A percentile compares a stretch with the other conserved stretches of the same genome.
Evolutionary conservation across 345 rosid genomes (phyloP).

Genomic region (Crucihimalaya himalaica): DNA sequence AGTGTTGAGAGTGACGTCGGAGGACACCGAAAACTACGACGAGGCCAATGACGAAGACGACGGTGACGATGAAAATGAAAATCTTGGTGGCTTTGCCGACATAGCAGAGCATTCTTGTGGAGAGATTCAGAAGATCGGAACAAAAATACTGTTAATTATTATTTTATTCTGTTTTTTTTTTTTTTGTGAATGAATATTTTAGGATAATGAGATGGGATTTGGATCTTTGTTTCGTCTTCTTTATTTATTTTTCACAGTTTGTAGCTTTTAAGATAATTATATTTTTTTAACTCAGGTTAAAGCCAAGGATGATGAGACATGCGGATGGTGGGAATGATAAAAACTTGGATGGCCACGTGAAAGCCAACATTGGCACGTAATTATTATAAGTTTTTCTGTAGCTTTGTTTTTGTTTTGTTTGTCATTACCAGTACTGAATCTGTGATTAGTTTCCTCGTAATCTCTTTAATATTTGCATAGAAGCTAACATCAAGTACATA

Average conservation of each 20-base stretch:
- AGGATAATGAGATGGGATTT: too few species aligned
- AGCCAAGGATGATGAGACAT: conserved; percentile 14
- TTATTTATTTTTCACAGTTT: not conserved
- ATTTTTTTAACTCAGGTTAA: not conserved
- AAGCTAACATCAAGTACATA: too few species aligned
- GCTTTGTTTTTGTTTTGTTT: not conserved
- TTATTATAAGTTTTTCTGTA: conserved; percentile 1
- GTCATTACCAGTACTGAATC: not conserved
- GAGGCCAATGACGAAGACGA: conserved; percentile 63
- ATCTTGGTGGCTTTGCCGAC: conserved; percentile 99
- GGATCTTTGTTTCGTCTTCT: not conserved
- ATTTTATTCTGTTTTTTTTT: not conserved
- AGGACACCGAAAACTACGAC: conserved; percentile 67
- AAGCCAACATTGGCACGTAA: conserved; percentile 29
- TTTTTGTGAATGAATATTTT: not conserved
- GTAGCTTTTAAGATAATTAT: too few species aligned
- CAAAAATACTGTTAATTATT: not conserved
- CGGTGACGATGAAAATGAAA: conserved; percentile 89
- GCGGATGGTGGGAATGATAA: conserved; percentile 24
- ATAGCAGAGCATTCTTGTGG: conserved; percentile 61
- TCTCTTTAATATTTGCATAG: not conserved
- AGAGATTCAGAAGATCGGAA: not conserved
- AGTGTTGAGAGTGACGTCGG: conserved; percentile 58
- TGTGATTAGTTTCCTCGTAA: not conserved
- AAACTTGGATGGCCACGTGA: conserved; percentile 38